Evolutionary conservation across 495 filamentous ascomycete species (phyloP), one percentile per base, ranked within the genome.

Genomic region (Neurospora sp.): DNA sequence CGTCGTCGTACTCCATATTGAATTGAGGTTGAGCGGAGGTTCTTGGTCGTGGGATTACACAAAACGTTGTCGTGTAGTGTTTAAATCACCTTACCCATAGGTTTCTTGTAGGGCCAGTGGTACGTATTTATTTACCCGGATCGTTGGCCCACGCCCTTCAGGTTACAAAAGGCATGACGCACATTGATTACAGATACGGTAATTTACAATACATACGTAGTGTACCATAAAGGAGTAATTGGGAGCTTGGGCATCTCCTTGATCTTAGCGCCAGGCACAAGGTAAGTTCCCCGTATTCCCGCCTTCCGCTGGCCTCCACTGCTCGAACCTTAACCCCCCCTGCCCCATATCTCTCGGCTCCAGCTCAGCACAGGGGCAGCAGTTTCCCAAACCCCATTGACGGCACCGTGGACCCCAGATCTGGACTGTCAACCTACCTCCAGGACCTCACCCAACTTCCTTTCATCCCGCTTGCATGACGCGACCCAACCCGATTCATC

Each of bases 1-100:
- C 93, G 37, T 94, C 90, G 59, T 91, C 89, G 48, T 90, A 82
- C 65, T 88, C 81, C 81, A 89, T 75, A 71, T 75, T 76, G 1
- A 10, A 69, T 70, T 75, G 73, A 40, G 71, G 16, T 27, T 35
- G 16, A 31, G 37, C 61, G 45, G 16, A 16, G 42, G 22, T 27
- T 38, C 20, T 45, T 65, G 53, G 53, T 35, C 27, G 27, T 31
- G 20, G 5, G 5, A 27, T 61, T 14, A 59, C 22, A 61, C 27
- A 65, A 70, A 17, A 48, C n/a, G 53, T 65, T 65, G 27, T 35
- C 27, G 53, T 65, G 22, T 17, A 35, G 53, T 65, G 53, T 65
- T 16, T 65, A 17, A 8, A 65, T 65, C 53, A 65, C 53, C 53
- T 65, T 65, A 65, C 53, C 53, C 53, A 65, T 65, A 35, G 27